These are phyloP conservation scores for Cerioporus squamosus DNA, from an alignment of 1,284 basidiomycete genomes.

Conservation along the genomic window DNA sequence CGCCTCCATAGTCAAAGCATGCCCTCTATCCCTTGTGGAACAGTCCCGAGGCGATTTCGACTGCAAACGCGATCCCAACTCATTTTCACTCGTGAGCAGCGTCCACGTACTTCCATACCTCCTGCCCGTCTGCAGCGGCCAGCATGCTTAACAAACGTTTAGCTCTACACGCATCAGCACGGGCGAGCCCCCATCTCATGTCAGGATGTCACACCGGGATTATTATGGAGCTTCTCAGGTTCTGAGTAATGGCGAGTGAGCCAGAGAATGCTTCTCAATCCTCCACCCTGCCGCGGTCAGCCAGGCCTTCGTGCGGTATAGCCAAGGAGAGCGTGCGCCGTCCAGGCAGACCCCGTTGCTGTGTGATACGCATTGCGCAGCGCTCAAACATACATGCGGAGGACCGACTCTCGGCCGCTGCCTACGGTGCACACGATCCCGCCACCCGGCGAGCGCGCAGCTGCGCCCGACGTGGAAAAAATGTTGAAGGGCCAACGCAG, in stretches of 20 bases:
- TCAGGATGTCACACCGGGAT: constrained; percentile 17
- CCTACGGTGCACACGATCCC: background rate
- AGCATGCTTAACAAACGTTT: background rate
- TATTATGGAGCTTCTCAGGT: background rate
- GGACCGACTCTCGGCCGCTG: background rate
- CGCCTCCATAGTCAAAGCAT: constrained; percentile 11
- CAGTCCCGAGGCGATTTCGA: too few relatives aligned
- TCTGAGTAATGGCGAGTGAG: background rate
- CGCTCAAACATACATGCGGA: background rate
- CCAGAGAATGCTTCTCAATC: background rate
- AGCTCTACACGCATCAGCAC: constrained; percentile 9
- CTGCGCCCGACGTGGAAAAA: too few relatives aligned
- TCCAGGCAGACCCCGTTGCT: background rate
- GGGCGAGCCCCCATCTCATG: constrained; percentile 17
- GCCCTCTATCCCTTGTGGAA: too few relatives aligned
- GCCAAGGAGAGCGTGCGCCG: too few relatives aligned
- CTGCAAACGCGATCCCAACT: too few relatives aligned
- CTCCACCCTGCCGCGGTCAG: background rate
- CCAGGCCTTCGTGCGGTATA: background rate
- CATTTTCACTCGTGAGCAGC: too few relatives aligned
- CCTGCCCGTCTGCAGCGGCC: too few relatives aligned
- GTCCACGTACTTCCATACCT: too few relatives aligned
- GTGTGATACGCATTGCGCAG: background rate
- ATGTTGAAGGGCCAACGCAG: too few relatives aligned
- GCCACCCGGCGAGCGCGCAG: too few relatives aligned